Evolutionary conservation across 1,284 basidiomycete genomes (phyloP).

Genomic region (Pholiota adiposa): DNA sequence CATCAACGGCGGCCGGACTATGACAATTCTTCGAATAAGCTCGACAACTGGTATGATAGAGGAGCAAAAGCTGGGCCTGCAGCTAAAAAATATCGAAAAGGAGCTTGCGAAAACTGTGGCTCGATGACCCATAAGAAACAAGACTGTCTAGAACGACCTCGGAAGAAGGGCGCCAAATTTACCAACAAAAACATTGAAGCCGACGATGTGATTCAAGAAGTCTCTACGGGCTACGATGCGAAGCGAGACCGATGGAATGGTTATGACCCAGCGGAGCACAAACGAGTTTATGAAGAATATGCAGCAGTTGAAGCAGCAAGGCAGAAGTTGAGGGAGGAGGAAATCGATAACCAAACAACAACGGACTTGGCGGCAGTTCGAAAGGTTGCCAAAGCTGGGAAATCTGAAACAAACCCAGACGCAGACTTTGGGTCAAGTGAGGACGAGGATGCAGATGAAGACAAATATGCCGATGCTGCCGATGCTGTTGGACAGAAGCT

Average conservation of each 20-base stretch:
- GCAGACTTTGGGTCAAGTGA: constrained; percentile 97
- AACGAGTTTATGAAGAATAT: constrained; percentile 91
- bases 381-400: constrained; percentile 84
- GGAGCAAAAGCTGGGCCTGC: constrained; percentile 87
- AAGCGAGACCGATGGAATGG: constrained; percentile 99
- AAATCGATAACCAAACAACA: constrained; percentile 95
- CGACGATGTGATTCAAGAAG: constrained; percentile 88
- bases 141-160: constrained; percentile 96
- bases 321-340: constrained; percentile 90
- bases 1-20: constrained; percentile 89
- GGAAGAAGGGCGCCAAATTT: constrained; percentile 95
- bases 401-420: constrained; percentile 72
- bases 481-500: constrained; percentile 98
- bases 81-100: constrained; percentile 95
- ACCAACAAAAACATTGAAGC: constrained; percentile 90
- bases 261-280: constrained; percentile 90
- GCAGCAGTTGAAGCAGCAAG: constrained; percentile 91
- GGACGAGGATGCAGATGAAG: constrained; percentile 92
- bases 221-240: constrained; percentile 87
- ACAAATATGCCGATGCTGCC: constrained; percentile 97
- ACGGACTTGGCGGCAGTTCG: constrained; percentile 85
- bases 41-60: constrained; percentile 93
- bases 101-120: constrained; percentile 99
- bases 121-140: constrained; percentile 91
- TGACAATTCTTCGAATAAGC: constrained; percentile 67